These are phyloP conservation scores for Discostella stelligeroides DNA, from an alignment of 108 stramenopile genomes.

Conservation along the genomic window DNA sequence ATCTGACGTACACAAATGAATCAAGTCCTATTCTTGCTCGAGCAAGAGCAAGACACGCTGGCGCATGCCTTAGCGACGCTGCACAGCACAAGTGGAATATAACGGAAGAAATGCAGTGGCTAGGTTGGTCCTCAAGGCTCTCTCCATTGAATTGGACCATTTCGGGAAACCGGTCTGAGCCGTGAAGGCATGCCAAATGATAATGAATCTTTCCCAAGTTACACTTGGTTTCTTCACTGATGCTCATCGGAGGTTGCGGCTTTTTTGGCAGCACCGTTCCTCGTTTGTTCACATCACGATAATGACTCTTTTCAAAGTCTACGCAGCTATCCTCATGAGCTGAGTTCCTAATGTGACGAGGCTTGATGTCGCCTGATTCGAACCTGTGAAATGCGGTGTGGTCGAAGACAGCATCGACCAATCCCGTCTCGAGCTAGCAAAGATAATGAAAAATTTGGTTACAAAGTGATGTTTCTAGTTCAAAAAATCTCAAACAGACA, in stretches of 20 bases:
- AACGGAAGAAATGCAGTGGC: constrained; percentile 70
- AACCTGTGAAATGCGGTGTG: constrained; percentile 54
- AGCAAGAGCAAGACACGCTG: constrained; percentile 71
- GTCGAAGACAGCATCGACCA: constrained; percentile 60
- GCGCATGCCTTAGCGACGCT: constrained; percentile 53
- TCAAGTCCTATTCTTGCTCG: constrained; percentile 64
- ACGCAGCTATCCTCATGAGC: constrained; percentile 2
- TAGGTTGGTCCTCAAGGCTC: constrained; percentile 37
- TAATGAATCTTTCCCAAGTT: constrained; percentile 79
- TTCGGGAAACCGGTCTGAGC: constrained; percentile 70
- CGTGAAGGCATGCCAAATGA: constrained; percentile 73
- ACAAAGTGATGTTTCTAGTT: too few species aligned
- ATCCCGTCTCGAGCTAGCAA: constrained; percentile 44
- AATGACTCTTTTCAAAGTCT: background rate
- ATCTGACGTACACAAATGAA: constrained; percentile 36
- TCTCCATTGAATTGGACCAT: constrained; percentile 36
- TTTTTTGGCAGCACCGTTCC: constrained; percentile 36
- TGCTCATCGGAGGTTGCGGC: constrained; percentile 52
- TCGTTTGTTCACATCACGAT: constrained; percentile 16
- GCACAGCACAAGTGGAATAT: constrained; percentile 74
- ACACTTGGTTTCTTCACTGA: constrained; percentile 51
- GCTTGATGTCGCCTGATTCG: constrained; percentile 61
- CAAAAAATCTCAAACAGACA: background rate
- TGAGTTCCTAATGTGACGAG: constrained; percentile 14
- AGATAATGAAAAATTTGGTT: background rate